Percentiles rank a stretch among this genome's conserved stretches.
Evolutionary conservation across 176 grass and related monocot species (phyloP).

Genomic region (Hyparrhenia diplandra): DNA sequence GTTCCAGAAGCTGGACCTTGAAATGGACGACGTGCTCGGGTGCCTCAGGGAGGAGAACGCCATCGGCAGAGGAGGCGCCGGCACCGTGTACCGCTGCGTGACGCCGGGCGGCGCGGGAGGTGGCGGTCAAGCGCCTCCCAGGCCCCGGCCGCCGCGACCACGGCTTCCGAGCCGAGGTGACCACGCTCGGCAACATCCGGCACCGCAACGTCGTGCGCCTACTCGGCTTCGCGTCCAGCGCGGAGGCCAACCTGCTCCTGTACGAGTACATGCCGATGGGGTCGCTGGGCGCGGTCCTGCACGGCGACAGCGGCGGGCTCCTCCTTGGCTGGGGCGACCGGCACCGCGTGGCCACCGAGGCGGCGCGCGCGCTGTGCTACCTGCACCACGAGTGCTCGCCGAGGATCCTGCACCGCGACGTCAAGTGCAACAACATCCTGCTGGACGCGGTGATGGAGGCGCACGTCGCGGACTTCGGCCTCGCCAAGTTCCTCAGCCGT

Average conservation of each 20-base stretch:
- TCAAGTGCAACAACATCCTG: constrained; percentile 90
- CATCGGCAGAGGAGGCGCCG: constrained; percentile 78
- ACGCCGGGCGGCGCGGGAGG: constrained; percentile 40
- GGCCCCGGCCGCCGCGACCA: constrained; percentile 45
- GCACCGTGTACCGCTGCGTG: constrained; percentile 72
- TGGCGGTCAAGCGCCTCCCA: constrained; percentile 74
- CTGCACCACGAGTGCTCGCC: constrained; percentile 88
- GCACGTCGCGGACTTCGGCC: constrained; percentile 90
- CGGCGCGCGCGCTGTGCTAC: constrained; percentile 70
- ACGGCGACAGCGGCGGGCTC: constrained; percentile 49
- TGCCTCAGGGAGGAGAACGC: constrained; percentile 78
- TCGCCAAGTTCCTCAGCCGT: constrained; percentile 71
- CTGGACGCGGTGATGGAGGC: constrained; percentile 77
- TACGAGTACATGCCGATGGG: constrained; percentile 89
- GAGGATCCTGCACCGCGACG: constrained; percentile 69
- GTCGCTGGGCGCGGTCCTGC: constrained; percentile 66
- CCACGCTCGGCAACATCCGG: constrained; percentile 68
- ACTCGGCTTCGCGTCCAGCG: constrained; percentile 59
- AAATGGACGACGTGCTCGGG: constrained; percentile 53
- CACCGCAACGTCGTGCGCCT: constrained; percentile 84
- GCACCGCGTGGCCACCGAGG: constrained; percentile 55
- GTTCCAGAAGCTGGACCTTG: constrained; percentile 66
- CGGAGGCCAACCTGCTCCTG: constrained; percentile 68
- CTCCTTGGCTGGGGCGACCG: constrained; percentile 56
- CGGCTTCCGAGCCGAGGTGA: constrained; percentile 79